These are phyloP conservation scores for Coffea humblotiana DNA, from an alignment of 305 asterid species.

Conservation along the genomic window DNA sequence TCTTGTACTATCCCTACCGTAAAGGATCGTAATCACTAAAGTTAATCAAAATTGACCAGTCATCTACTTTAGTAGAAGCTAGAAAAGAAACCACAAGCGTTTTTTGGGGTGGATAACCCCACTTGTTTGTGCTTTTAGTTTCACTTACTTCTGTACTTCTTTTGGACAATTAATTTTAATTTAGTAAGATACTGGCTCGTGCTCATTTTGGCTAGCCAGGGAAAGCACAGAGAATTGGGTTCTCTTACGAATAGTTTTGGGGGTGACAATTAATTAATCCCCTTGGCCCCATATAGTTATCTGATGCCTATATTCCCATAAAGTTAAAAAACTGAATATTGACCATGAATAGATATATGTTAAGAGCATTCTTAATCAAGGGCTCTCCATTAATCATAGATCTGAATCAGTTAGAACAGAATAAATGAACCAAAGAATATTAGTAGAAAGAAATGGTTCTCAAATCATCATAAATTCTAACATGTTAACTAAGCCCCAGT, in stretches of 20 bases:
- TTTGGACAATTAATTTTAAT: background rate
- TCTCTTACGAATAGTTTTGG: background rate
- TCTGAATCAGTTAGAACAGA: background rate
- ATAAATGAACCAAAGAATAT: background rate
- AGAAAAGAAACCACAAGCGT: background rate
- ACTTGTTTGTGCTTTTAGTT: background rate
- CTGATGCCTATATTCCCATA: background rate
- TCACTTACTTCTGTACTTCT: background rate
- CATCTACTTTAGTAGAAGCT: background rate
- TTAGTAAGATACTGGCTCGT: background rate
- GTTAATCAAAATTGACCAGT: background rate
- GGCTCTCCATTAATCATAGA: background rate
- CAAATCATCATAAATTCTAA: background rate
- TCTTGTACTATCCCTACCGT: too few relatives aligned
- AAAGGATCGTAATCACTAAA: background rate
- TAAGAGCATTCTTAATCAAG: background rate
- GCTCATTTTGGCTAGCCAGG: background rate
- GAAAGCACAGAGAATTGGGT: constrained; percentile 12
- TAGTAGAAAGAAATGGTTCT: background rate
- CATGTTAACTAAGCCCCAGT: background rate
- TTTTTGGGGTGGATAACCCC: background rate
- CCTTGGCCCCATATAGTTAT: background rate
- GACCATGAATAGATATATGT: background rate
- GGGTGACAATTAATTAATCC: background rate
- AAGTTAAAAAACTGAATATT: background rate